phyloP scores from a whole-genome alignment of 2,329 filamentous ascomycete species.

The Alternaria conjuncta region DNA sequence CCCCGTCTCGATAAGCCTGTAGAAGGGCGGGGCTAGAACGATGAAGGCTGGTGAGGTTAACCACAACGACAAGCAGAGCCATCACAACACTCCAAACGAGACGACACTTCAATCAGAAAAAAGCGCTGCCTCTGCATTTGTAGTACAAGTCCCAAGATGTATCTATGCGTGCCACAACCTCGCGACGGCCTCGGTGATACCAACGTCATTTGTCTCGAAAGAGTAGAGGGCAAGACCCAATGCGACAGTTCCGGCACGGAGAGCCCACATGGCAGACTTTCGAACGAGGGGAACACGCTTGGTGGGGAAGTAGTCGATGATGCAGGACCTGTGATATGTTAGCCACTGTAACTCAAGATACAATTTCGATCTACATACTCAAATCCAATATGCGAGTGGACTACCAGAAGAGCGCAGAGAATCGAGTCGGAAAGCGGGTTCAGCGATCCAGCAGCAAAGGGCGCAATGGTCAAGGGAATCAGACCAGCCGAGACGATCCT shows the following conservation, averaged over 20 bases:
- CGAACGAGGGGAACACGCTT: conserved; percentile 71
- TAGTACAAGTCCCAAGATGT: neutral
- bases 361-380: conserved; percentile 60
- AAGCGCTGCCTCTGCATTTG: neutral
- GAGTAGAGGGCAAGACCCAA: conserved; percentile 93
- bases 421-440: conserved; percentile 89
- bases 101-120: neutral
- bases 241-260: conserved; percentile 78
- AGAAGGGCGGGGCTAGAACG: neutral
- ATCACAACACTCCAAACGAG: neutral
- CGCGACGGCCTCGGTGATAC: conserved; percentile 87
- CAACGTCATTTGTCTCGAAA: conserved; percentile 98
- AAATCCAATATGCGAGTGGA: conserved; percentile 97
- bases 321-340: conserved; percentile 62
- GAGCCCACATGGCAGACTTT: conserved; percentile 74
- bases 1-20: neutral
- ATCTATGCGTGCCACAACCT: conserved; percentile 82
- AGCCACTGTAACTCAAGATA: conserved; percentile 4
- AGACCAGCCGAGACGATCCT: conserved; percentile 78
- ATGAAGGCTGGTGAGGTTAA: neutral
- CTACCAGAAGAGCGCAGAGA: conserved; percentile 79
- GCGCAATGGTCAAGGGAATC: conserved; percentile 84
- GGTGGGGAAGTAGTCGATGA: conserved; percentile 89
- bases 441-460: conserved; percentile 89
- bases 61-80: neutral